A percentile compares a stretch with the other conserved stretches of the same genome.
Evolutionary conservation across 106 monocot genomes (phyloP).

Genomic region (Dendrobium huoshanense): DNA sequence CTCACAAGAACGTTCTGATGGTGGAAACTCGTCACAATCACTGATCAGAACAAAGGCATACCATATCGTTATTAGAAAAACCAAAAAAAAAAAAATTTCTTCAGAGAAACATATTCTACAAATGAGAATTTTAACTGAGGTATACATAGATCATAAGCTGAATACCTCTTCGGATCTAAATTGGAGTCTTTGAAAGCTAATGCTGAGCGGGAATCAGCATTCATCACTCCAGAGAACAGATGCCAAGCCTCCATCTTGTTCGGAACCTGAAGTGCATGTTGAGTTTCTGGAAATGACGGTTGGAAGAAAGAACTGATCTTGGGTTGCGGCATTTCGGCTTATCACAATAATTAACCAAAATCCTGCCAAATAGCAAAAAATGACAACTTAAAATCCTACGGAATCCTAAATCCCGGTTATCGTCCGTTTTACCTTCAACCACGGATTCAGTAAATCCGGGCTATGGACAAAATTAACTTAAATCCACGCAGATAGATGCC

Average conservation of each 20-base stretch:
- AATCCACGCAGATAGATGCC: no score
- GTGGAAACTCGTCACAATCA: background rate
- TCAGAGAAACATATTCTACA: background rate
- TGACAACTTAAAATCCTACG: no score
- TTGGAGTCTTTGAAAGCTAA: background rate
- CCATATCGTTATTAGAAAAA: background rate
- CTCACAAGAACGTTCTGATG: background rate
- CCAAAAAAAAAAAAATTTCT: background rate
- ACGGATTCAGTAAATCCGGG: no score
- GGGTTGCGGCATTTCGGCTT: background rate
- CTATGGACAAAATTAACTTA: no score
- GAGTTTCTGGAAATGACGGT: background rate
- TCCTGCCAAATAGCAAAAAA: no score
- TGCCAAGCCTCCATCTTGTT: background rate
- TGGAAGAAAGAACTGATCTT: constrained; percentile 1
- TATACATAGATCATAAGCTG: background rate
- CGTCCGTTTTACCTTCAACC: no score
- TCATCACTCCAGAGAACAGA: background rate
- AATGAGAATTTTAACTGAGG: background rate
- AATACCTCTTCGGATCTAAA: background rate
- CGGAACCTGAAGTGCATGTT: background rate
- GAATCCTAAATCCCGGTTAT: no score
- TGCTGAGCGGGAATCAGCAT: background rate
- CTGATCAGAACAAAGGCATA: background rate
- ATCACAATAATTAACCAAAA: no score